Evolutionary conservation across 768 basidiomycete species (phyloP).

Genomic region (Dentipellis fragilis): DNA sequence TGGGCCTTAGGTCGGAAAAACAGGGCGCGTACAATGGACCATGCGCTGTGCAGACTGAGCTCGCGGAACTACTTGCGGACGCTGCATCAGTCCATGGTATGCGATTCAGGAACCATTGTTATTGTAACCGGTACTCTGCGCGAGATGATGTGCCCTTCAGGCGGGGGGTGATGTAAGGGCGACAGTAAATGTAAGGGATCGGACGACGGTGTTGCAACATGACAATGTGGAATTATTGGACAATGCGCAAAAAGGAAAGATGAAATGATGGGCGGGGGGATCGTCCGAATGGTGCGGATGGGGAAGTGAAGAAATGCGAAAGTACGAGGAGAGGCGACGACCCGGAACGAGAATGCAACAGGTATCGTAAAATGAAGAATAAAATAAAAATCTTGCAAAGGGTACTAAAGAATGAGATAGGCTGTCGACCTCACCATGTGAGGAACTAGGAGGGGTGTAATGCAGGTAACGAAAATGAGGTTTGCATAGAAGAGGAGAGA

Average conservation of each 20-base stretch:
- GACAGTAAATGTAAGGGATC: slow-evolving; percentile 11
- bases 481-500: slow-evolving; percentile 27
- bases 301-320: slow-evolving; percentile 3
- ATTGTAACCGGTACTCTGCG: slow-evolving; percentile 13
- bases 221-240: slow-evolving; percentile 12
- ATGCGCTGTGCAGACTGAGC: no score
- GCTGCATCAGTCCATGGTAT: not conserved
- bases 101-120: slow-evolving; percentile 15
- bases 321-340: slow-evolving; percentile 24
- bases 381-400: slow-evolving; percentile 64
- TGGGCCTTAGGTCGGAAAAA: no score
- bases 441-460: slow-evolving; percentile 34
- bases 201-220: slow-evolving; percentile 9
- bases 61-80: no score
- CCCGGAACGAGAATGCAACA: slow-evolving; percentile 26
- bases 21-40: no score
- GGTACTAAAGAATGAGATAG: slow-evolving; percentile 32
- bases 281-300: slow-evolving; percentile 15
- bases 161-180: slow-evolving; percentile 5
- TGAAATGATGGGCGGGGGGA: slow-evolving; percentile 13
- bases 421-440: slow-evolving; percentile 48
- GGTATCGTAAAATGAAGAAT: slow-evolving; percentile 76
- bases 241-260: slow-evolving; percentile 11
- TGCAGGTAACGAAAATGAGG: slow-evolving; percentile 48
- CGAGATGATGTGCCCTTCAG: slow-evolving; percentile 15